Evolutionary conservation across 768 basidiomycete species (phyloP).

Genomic region (Termitomyces heimii): DNA sequence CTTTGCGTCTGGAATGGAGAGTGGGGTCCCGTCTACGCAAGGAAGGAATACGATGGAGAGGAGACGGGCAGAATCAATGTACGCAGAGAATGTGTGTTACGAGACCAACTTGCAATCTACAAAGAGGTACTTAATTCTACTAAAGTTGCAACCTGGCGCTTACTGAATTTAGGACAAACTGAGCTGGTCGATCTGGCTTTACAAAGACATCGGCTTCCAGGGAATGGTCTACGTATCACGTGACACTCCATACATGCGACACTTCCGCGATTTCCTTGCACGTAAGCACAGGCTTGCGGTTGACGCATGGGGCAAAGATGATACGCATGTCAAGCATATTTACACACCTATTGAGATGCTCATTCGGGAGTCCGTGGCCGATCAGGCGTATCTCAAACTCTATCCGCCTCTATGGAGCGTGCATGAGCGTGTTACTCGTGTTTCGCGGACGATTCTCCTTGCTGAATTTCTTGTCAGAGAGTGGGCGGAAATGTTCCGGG

Average conservation of each 20-base stretch:
- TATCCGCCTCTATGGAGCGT: conserved; percentile 64
- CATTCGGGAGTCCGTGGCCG: conserved; percentile 40
- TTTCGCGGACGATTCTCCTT: conserved; percentile 62
- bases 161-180: conserved; percentile 56
- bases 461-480: conserved; percentile 66
- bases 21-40: conserved; percentile 81
- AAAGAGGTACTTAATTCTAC: conserved; percentile 52
- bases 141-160: conserved; percentile 57
- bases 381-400: conserved; percentile 37
- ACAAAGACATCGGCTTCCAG: conserved; percentile 83
- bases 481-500: conserved; percentile 65
- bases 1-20: conserved; percentile 78
- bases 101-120: conserved; percentile 72
- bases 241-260: conserved; percentile 65
- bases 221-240: conserved; percentile 71
- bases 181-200: conserved; percentile 85
- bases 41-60: conserved; percentile 51
- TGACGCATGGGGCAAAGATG: conserved; percentile 79
- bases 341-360: conserved; percentile 63
- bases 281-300: conserved; percentile 75
- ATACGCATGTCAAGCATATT: conserved; percentile 43
- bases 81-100: conserved; percentile 54
- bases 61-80: conserved; percentile 62
- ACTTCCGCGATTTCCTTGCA: conserved; percentile 60
- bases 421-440: conserved; percentile 44